A percentile compares a stretch with the other conserved stretches of the same genome.
Conservation (phyloP, 495 filamentous ascomycete genomes). For the Glarea lozoyensis region DNA sequence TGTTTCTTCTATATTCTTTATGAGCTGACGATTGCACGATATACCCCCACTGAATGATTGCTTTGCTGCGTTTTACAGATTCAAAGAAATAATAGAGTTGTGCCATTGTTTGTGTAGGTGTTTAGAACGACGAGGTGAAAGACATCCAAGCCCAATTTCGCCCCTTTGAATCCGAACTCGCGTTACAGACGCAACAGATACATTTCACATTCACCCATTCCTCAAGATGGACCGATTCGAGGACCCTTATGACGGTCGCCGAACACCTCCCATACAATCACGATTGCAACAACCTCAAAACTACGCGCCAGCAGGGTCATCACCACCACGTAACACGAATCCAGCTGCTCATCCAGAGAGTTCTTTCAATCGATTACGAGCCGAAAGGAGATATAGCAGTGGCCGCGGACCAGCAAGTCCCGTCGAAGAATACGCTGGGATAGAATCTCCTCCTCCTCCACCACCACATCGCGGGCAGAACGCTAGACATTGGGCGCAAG, state of each 20-base stretch:
- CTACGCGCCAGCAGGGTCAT: constrained; percentile 16
- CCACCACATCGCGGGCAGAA: constrained; percentile 20
- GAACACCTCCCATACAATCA: constrained; percentile 17
- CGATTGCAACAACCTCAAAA: constrained; percentile 20
- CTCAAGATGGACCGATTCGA: constrained; percentile 6
- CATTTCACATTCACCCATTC: too few species aligned
- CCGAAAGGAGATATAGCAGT: constrained; percentile 28
- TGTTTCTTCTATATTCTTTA: too few species aligned
- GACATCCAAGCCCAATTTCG: too few species aligned
- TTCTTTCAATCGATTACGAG: constrained; percentile 30
- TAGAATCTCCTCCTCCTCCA: constrained; percentile 3
- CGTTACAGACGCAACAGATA: too few species aligned
- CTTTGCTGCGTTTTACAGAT: too few species aligned
- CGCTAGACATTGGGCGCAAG: constrained; percentile 16
- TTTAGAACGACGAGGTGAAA: too few species aligned
- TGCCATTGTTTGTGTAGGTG: too few species aligned
- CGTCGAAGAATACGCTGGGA: constrained; percentile 8
- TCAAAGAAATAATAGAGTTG: too few species aligned
- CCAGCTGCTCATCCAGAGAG: constrained; percentile 35
- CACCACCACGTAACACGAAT: constrained; percentile 16
- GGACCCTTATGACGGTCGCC: constrained; percentile 7
- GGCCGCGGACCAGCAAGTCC: constrained; percentile 11
- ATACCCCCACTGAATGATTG: too few species aligned
- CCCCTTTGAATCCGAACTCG: background rate
- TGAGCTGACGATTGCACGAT: too few species aligned